Evolutionary conservation across 2,329 filamentous ascomycete genomes (phyloP), one percentile per base, ranked within the genome.

Genomic region (Aspergillus sojae): DNA sequence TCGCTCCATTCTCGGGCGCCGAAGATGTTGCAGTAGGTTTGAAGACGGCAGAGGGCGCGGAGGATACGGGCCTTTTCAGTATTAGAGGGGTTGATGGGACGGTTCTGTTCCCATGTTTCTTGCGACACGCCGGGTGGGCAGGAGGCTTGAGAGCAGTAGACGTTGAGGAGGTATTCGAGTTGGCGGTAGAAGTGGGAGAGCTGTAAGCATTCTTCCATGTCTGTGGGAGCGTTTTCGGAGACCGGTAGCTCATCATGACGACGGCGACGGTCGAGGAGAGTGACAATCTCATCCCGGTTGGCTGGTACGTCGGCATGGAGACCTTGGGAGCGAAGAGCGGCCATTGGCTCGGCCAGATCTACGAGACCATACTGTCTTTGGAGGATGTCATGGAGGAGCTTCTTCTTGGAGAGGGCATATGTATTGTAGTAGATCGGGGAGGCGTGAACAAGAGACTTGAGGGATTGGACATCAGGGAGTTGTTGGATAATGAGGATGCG

Each of bases 1-100:
- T 65, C 63, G 4, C 48, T 32, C 64, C 62, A 68, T 45, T 68
- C 66, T 2, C 66, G 60, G 5, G 58, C 53, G 6, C 66, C 66
- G 34, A 68, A 65, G 34, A 68, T 59, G 53, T 68, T 68, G 57
- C 61, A 66, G 53, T 66, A 68, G 1, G 64, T 66, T 41, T 68
- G 64, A 7, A 68, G 48, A 12, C 66, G 66, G 26, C 66, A 68
- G 30, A 68, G 57, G 16, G 64, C 62, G 21, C 66, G 62, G 26
- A 68, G 55, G 14, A 68, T 62, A 6, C 66, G 66, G 12, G 60
- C 60, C 26, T 52, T 55, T 50, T 66, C 62, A 1, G 52, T 60
- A 3, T 52, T 23, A 11, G 65, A 58, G 23, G 59, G 55, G 14
- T 23, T 45, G 26, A 45, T 11, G n/a, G 61, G 58, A 3, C 46